Evolutionary conservation across 192 early-diverging fungal species (phyloP).

Genomic region (Linnemannia elongata): DNA sequence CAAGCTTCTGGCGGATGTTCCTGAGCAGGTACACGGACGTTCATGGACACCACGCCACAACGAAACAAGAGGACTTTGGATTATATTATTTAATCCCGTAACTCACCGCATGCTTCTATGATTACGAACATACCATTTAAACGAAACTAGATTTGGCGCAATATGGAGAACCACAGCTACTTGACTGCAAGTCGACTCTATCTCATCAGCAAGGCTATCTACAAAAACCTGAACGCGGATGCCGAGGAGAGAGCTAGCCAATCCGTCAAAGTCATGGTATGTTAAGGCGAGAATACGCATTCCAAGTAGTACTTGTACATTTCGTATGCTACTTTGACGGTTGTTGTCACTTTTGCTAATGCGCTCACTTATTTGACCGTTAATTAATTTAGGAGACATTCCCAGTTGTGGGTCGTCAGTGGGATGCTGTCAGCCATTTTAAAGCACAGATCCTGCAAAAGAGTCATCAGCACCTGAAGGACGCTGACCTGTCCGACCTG

Average conservation of each 20-base stretch:
- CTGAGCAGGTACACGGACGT: conserved; percentile 79
- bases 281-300: conserved; percentile 15
- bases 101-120: background rate
- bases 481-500: conserved; percentile 58
- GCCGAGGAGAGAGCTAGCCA: conserved; percentile 38
- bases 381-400: conserved; percentile 69
- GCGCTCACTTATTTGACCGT: background rate
- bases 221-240: conserved; percentile 73
- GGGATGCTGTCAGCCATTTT: conserved; percentile 85
- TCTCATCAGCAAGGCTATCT: conserved; percentile 76
- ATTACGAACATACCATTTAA: background rate
- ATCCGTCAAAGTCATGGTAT: conserved; percentile 46
- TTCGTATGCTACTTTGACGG: background rate
- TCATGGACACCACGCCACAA: background rate
- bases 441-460: conserved; percentile 82
- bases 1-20: conserved; percentile 87
- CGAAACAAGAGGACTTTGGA: background rate
- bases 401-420: conserved; percentile 86
- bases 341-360: background rate
- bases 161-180: conserved; percentile 78
- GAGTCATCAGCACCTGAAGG: conserved; percentile 65
- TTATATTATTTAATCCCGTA: too few relatives aligned
- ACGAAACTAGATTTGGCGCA: conserved; percentile 79
- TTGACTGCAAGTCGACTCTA: conserved; percentile 79
- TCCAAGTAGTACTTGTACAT: background rate